phyloP scores from a whole-genome alignment of 1,139 yeast species.

The Nadsonia commutata region DNA sequence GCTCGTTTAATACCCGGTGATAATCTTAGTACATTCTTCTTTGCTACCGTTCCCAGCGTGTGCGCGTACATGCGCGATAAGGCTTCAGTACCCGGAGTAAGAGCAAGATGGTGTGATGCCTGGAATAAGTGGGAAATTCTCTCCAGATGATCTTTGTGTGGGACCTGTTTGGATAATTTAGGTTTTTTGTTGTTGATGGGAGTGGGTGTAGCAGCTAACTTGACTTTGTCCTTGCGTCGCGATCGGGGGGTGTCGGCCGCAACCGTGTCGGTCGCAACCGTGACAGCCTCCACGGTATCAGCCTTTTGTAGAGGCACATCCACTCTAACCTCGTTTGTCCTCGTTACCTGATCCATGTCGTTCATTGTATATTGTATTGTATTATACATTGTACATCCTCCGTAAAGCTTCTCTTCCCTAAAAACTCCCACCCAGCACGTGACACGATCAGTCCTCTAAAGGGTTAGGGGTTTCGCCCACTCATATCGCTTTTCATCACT shows the following conservation, averaged over 20 bases:
- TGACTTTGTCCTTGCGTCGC: too few relatives aligned
- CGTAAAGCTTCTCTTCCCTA: too few relatives aligned
- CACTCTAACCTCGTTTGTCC: too few relatives aligned
- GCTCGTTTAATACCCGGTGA: slow-evolving; percentile 48
- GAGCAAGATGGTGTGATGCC: slow-evolving; percentile 26
- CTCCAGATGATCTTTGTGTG: slow-evolving; percentile 45
- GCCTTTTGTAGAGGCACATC: too few relatives aligned
- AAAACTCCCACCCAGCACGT: too few relatives aligned
- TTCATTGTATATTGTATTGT: slow-evolving; percentile 1
- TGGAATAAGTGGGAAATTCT: slow-evolving; percentile 45
- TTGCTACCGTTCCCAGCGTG: slow-evolving; percentile 32
- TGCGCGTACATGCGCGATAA: slow-evolving; percentile 35
- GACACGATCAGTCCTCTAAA: too few relatives aligned
- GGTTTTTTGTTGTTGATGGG: slow-evolving; percentile 10
- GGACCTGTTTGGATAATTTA: slow-evolving; percentile 24
- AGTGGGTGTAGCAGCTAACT: too few relatives aligned
- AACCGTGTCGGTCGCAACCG: too few relatives aligned
- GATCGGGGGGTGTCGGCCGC: too few relatives aligned
- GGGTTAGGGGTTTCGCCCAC: neutral
- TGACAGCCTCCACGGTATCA: too few relatives aligned
- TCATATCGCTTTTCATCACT: neutral
- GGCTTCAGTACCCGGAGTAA: slow-evolving; percentile 7
- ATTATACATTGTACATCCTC: neutral
- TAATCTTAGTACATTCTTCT: slow-evolving; percentile 46
- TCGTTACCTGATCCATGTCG: too few relatives aligned